Evolutionary conservation across 805 yeast species (phyloP).

Genomic region (Nakazawaea ambrosiae): DNA sequence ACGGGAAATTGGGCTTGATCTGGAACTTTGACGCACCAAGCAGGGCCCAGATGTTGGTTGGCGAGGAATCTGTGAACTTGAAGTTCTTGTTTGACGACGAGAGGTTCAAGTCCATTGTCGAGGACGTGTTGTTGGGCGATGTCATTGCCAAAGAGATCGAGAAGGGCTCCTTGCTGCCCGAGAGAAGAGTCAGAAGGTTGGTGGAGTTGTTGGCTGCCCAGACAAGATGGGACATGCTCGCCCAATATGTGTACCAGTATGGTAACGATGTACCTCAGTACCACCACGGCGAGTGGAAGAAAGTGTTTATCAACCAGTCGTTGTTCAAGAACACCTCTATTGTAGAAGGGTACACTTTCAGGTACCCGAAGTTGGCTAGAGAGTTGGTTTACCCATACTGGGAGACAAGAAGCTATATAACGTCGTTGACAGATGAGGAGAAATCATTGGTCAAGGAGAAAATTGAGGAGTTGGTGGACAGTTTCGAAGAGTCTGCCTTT

Average conservation of each 20-base stretch:
- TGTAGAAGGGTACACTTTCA: conserved; percentile 26
- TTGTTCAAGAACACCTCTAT: conserved; percentile 26
- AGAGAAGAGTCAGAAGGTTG: conserved; percentile 6
- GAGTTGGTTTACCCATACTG: conserved; percentile 40
- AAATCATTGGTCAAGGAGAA: conserved; percentile 23
- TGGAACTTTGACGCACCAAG: conserved; percentile 48
- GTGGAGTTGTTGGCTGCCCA: conserved; percentile 7
- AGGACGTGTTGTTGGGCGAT: conserved; percentile 28
- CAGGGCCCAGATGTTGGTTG: conserved; percentile 14
- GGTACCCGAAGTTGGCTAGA: conserved; percentile 23
- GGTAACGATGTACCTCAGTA: conserved; percentile 52
- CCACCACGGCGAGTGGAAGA: conserved; percentile 40
- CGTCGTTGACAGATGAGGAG: conserved; percentile 32
- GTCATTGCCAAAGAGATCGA: conserved; percentile 8
- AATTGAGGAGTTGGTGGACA: conserved; percentile 23
- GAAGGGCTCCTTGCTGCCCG: conserved; percentile 4
- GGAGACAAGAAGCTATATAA: conserved; percentile 49
- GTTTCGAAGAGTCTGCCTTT: conserved; percentile 10
- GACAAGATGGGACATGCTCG: conserved; percentile 9
- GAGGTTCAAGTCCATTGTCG: conserved; percentile 17
- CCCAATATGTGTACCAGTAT: conserved; percentile 13
- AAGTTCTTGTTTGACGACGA: conserved; percentile 15
- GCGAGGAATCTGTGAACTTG: conserved; percentile 8
- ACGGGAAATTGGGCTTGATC: conserved; percentile 44
- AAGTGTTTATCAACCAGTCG: conserved; percentile 23